A percentile compares a stretch with the other conserved stretches of the same genome.
phyloP scores from a whole-genome alignment of 306 rosid genomes.

The Castanea mollissima region DNA sequence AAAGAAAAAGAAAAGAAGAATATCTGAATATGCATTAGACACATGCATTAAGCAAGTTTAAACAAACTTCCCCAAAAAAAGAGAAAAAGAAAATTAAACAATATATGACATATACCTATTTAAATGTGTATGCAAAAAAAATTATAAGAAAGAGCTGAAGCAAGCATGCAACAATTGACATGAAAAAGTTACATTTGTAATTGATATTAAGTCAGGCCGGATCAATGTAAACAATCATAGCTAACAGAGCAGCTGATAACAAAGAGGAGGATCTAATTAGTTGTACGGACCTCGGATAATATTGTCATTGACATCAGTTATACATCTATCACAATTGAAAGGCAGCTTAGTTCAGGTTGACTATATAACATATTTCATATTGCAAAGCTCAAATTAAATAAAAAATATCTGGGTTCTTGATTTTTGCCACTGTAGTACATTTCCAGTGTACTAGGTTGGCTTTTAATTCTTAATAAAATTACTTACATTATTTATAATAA shows the following conservation, averaged over 20 bases:
- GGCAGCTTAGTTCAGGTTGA: neutral
- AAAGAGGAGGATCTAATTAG: neutral
- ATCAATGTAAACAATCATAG: neutral
- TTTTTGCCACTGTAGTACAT: neutral
- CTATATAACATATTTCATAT: neutral
- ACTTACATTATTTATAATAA: too few species aligned
- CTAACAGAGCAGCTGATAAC: neutral
- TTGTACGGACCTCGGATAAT: neutral
- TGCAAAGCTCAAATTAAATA: neutral
- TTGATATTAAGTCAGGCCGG: neutral
- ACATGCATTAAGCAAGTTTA: constrained; percentile 7
- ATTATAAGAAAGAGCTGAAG: neutral
- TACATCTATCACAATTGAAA: neutral
- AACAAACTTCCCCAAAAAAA: constrained; percentile 15
- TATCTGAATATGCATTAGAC: constrained; percentile 4
- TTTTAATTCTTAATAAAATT: too few species aligned
- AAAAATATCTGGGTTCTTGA: neutral
- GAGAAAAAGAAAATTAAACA: constrained; percentile 4
- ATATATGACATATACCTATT: neutral
- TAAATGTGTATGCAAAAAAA: neutral
- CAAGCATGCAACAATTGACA: neutral
- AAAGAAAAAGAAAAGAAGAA: neutral
- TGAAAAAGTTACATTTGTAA: neutral
- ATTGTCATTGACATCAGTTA: neutral
- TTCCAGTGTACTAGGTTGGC: too few species aligned